Percentiles rank a stretch among this genome's conserved stretches.
phyloP scores from a whole-genome alignment of 176 grass and related monocot genomes.

The Elaeis guineensis region DNA sequence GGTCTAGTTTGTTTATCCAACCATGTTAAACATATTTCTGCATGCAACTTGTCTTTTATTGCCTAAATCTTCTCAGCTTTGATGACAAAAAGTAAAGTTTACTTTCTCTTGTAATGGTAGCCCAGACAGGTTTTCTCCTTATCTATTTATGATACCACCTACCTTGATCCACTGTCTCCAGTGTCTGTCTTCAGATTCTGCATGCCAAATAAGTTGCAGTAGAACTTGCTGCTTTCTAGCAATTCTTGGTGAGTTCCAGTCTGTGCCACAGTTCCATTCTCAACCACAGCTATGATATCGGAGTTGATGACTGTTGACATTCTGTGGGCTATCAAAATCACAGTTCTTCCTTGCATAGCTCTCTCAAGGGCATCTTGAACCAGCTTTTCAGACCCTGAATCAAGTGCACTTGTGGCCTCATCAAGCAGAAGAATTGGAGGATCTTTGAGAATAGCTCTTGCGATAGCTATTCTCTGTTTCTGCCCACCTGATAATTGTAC shows the following conservation, averaged over 20 bases:
- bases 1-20: too few species aligned
- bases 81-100: too few species aligned
- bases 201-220: conserved; percentile 36
- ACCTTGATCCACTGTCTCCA: conserved; percentile 29
- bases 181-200: conserved; percentile 35
- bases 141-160: neutral
- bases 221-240: conserved; percentile 40
- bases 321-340: conserved; percentile 54
- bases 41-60: too few species aligned
- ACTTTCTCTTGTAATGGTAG: too few species aligned
- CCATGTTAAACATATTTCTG: too few species aligned
- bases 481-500: conserved; percentile 61
- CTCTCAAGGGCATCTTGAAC: conserved; percentile 49
- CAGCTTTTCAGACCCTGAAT: conserved; percentile 61
- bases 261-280: conserved; percentile 46
- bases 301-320: conserved; percentile 49
- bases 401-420: conserved; percentile 63
- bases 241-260: conserved; percentile 41
- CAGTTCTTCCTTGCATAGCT: conserved; percentile 50
- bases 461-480: conserved; percentile 59
- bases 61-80: too few species aligned
- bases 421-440: conserved; percentile 64
- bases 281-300: conserved; percentile 49
- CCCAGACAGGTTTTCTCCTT: too few species aligned
- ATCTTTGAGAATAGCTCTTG: conserved; percentile 53